Percentiles rank a stretch among this genome's conserved stretches.
Conservation (phyloP, 768 basidiomycete species). For the Rhizopogon vinicolor region DNA sequence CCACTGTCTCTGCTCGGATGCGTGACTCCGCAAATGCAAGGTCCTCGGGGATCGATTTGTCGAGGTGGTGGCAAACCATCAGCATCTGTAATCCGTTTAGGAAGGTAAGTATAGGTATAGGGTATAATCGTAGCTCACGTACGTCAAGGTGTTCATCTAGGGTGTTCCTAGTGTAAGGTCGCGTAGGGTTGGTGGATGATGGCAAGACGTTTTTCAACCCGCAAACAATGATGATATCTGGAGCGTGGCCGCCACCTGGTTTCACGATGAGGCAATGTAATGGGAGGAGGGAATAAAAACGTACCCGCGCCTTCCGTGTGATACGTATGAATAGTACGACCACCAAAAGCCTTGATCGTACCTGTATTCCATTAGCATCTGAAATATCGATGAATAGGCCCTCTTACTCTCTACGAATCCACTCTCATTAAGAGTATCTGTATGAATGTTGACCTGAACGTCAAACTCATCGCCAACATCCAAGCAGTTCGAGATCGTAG, state of each 20-base stretch:
- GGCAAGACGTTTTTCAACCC: slow-evolving; percentile 87
- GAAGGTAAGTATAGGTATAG: neutral
- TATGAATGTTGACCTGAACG: slow-evolving; percentile 96
- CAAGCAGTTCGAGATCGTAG: slow-evolving; percentile 70
- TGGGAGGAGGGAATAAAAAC: neutral
- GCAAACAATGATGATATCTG: slow-evolving; percentile 97
- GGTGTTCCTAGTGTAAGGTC: slow-evolving; percentile 88
- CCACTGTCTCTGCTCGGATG: slow-evolving; percentile 94
- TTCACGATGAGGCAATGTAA: neutral
- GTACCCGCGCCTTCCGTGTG: slow-evolving; percentile 93
- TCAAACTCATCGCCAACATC: slow-evolving; percentile 88
- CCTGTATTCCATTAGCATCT: slow-evolving; percentile 34
- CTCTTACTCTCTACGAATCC: slow-evolving; percentile 89
- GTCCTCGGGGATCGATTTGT: slow-evolving; percentile 88
- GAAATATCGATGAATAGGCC: neutral
- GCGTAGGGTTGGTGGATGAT: slow-evolving; percentile 94
- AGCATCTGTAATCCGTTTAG: slow-evolving; percentile 66
- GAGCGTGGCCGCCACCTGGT: slow-evolving; percentile 89
- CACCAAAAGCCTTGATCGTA: slow-evolving; percentile 87
- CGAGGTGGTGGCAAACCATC: slow-evolving; percentile 99
- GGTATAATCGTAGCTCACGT: slow-evolving; percentile 20
- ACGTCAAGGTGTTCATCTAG: slow-evolving; percentile 97
- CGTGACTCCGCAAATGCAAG: slow-evolving; percentile 95
- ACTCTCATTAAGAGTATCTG: slow-evolving; percentile 95
- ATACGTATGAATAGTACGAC: slow-evolving; percentile 93